These are phyloP conservation scores for Dentiscutata heterogama DNA, from an alignment of 371 early-diverging fungal species.

Conservation along the genomic window DNA sequence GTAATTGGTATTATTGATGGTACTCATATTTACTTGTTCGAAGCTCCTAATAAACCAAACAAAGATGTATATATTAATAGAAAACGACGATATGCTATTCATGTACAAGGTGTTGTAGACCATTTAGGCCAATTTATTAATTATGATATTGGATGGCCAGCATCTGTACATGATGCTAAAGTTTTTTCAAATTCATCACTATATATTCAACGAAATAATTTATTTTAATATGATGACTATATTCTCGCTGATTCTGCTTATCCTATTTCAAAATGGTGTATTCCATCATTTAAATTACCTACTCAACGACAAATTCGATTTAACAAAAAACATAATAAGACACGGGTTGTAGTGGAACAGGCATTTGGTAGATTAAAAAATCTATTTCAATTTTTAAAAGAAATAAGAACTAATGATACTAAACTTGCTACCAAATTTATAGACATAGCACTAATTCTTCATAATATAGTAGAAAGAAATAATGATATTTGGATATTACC, in stretches of 20 bases:
- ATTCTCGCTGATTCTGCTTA: neutral
- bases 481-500: neutral
- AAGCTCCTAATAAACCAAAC: neutral
- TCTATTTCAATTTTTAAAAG: neutral
- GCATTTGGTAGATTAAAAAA: constrained; percentile 6
- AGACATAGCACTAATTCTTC: neutral
- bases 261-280: neutral
- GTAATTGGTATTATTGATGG: neutral
- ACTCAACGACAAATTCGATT: neutral
- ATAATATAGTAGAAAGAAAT: neutral
- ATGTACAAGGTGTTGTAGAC: neutral
- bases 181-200: constrained; percentile 1
- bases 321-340: constrained; percentile 4
- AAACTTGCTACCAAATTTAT: constrained; percentile 1
- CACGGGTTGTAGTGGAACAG: neutral
- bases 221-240: neutral
- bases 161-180: constrained; percentile 3
- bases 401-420: neutral
- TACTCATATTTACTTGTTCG: neutral
- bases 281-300: neutral
- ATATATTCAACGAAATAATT: neutral
- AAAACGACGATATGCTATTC: neutral
- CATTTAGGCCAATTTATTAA: neutral
- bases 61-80: neutral
- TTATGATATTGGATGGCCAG: constrained; percentile 7